These are phyloP conservation scores for Aspergillus sparsus DNA, from an alignment of 495 filamentous ascomycete species.

Conservation along the genomic window DNA sequence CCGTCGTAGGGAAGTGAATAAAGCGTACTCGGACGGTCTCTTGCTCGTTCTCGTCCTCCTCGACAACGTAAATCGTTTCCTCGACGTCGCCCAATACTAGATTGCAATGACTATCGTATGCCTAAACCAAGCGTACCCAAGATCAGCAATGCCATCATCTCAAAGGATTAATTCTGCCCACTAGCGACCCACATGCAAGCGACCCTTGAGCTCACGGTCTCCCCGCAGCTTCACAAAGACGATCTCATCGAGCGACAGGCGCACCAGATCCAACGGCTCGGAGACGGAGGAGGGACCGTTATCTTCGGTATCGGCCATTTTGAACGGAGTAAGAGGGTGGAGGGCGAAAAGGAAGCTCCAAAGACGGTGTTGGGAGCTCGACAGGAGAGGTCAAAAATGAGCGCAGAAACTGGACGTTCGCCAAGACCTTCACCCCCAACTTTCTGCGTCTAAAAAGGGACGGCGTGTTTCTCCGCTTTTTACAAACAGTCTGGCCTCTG, in stretches of 20 bases:
- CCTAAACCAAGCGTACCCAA: constrained; percentile 53
- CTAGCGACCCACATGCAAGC: constrained; percentile 72
- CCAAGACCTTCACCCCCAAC: constrained; percentile 19
- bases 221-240: constrained; percentile 97
- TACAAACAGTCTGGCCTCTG: constrained; percentile 5
- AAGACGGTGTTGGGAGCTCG: constrained; percentile 2
- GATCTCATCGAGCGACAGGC: constrained; percentile 88
- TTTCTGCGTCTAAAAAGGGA: constrained; percentile 1
- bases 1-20: constrained; percentile 13
- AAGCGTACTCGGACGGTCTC: constrained; percentile 64
- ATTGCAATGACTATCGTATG: constrained; percentile 98
- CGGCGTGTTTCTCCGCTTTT: constrained; percentile 15
- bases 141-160: constrained; percentile 3
- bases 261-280: constrained; percentile 92
- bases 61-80: constrained; percentile 91
- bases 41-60: constrained; percentile 82
- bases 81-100: constrained; percentile 96
- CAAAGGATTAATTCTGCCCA: background rate
- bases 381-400: constrained; percentile 10
- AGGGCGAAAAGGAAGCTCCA: background rate
- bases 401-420: constrained; percentile 6
- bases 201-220: constrained; percentile 91
- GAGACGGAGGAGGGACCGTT: constrained; percentile 62
- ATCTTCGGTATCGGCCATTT: constrained; percentile 76
- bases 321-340: constrained; percentile 7